Conservation (phyloP, 768 basidiomycete genomes). For the Porphyrellus cyaneotinctus region DNA sequence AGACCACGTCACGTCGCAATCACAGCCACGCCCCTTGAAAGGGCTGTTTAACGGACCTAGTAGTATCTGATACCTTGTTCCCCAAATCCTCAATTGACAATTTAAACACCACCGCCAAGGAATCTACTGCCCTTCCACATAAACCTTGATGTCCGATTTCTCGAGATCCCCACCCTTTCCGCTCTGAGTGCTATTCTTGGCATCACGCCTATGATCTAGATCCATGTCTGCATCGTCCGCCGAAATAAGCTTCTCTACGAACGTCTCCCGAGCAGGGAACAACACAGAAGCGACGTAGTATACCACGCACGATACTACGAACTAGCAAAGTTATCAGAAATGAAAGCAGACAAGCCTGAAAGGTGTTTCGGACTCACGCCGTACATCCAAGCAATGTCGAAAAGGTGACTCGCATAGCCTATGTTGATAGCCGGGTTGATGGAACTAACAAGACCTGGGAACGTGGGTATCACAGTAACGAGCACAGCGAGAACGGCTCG, state of each 20-base stretch:
- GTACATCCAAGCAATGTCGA: conserved; percentile 74
- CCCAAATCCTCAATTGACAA: too few species aligned
- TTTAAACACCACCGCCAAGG: neutral
- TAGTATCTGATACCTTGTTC: too few species aligned
- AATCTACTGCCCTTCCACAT: neutral
- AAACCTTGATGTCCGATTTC: neutral
- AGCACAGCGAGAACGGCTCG: conserved; percentile 66
- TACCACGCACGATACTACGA: conserved; percentile 25
- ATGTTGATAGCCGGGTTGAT: conserved; percentile 66
- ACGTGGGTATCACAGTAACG: conserved; percentile 60
- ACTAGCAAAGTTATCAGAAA: conserved; percentile 10
- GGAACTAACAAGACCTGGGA: conserved; percentile 74
- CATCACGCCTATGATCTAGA: neutral
- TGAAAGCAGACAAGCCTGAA: too few species aligned
- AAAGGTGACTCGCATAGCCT: conserved; percentile 55
- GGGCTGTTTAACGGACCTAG: too few species aligned
- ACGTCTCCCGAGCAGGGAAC: conserved; percentile 30
- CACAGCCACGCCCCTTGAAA: too few species aligned
- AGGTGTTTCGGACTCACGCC: conserved; percentile 48
- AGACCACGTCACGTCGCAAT: neutral
- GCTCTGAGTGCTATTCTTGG: neutral
- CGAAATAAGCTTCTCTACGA: conserved; percentile 26
- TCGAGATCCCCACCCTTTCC: conserved; percentile 2
- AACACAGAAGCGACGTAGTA: conserved; percentile 29
- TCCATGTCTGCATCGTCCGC: conserved; percentile 19